Base-by-base conservation (phyloP, 768 basidiomycete genomes). In the Hericium rajendrae region DNA sequence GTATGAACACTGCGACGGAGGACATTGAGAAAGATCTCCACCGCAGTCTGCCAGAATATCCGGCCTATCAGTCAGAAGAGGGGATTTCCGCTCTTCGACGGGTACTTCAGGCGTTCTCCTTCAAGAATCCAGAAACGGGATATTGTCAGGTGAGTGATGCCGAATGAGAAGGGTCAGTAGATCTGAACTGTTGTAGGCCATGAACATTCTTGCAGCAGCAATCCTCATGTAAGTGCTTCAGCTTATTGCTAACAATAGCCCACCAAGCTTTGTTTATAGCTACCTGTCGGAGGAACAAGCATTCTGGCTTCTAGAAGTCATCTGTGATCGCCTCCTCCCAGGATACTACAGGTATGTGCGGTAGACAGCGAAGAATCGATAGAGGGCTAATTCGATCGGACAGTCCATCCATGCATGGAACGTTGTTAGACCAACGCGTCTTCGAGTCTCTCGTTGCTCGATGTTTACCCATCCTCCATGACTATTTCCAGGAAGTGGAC, bases 251-350 rank as follows among this genome's bases (percentile, higher is more conserved):
- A 8, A 32, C 32, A 8, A 32, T 8, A 9, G 32, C 32, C 32
- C 9, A 10, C 32, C 8, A 6, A 32, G n/a, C 13, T 40, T 6
- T 38, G 37, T 6, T 26, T 3, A n/a, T 63, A 98, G 94, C 60
- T 99, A 97, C 69, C 93, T 97, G 92, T 95, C 93, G 2, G 97
- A 99, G 71, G 97, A 98, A 64, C 95, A 98, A 69, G 86, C 94
- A 11, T 99, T 99, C 69, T 98, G 94, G 94, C 76, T 97, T 6
- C 78, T 99, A 6, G 91, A 94, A 66, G 91, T 97, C 1, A 77
- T 99, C 6, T 98, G 97, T 64, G 92, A 94, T 65, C 84, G 95
- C 13, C 81, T 98, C 26, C 75, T 99, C 26, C 97, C 97, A 3
- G 95, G 95, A n/a, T 97, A 97, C 71, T 97, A 97, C 69, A 86